phyloP scores from a whole-genome alignment of 2,329 filamentous ascomycete species.

The Calcarisporium arbuscula region DNA sequence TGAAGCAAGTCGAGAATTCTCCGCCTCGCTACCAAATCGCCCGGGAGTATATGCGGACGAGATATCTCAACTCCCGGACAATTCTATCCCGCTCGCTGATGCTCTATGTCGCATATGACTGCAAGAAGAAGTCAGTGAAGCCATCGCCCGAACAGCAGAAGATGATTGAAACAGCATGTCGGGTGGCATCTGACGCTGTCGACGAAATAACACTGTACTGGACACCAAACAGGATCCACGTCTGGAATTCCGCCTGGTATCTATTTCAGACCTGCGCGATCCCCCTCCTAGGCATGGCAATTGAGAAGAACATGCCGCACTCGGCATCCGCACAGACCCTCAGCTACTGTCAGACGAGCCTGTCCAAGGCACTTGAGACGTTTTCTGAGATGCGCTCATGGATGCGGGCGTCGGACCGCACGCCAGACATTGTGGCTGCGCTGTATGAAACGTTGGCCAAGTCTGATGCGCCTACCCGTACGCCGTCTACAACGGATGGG shows the following conservation, averaged over 20 bases:
- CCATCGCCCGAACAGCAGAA: constrained; percentile 14
- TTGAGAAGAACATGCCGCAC: constrained; percentile 15
- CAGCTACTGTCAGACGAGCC: constrained; percentile 14
- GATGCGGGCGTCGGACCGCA: constrained; percentile 20
- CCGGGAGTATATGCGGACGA: constrained; percentile 21
- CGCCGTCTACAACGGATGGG: constrained; percentile 18
- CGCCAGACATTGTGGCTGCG: constrained; percentile 19
- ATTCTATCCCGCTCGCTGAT: constrained; percentile 17
- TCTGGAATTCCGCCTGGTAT: constrained; percentile 25
- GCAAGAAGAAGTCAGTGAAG: constrained; percentile 10
- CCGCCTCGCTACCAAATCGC: constrained; percentile 19
- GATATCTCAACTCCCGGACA: constrained; percentile 23
- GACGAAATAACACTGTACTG: constrained; percentile 23
- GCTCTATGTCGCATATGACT: constrained; percentile 17
- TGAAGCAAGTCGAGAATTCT: constrained; percentile 16
- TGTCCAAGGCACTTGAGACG: constrained; percentile 17
- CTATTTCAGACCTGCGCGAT: constrained; percentile 26
- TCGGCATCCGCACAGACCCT: constrained; percentile 7
- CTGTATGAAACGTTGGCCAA: constrained; percentile 18
- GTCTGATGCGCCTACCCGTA: constrained; percentile 13
- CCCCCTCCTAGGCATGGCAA: constrained; percentile 21
- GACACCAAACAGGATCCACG: constrained; percentile 24
- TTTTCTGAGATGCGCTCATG: constrained; percentile 21
- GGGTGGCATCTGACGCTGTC: constrained; percentile 22
- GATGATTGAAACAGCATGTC: constrained; percentile 17